A percentile compares a stretch with the other conserved stretches of the same genome.
Evolutionary conservation across 768 basidiomycete species (phyloP).

Genomic region (Lenzites betulinus): DNA sequence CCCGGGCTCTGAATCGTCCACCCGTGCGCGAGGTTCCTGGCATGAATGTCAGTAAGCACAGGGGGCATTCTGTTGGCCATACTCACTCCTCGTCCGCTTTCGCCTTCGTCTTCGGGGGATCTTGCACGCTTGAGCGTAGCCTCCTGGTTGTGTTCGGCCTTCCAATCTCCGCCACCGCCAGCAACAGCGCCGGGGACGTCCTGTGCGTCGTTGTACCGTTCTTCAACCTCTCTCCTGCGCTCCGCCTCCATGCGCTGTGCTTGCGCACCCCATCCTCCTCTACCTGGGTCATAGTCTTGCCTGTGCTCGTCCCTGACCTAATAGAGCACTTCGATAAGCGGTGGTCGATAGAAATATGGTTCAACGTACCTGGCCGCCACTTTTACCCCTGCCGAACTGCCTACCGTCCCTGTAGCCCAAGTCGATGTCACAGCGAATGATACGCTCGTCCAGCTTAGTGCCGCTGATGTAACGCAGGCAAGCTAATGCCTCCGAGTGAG

Average conservation of each 20-base stretch:
- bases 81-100: constrained; percentile 57
- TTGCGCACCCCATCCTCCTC: constrained; percentile 94
- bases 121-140: constrained; percentile 65
- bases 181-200: constrained; percentile 83
- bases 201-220: constrained; percentile 80
- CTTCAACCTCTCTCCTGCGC: constrained; percentile 79
- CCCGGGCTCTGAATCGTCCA: constrained; percentile 64
- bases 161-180: constrained; percentile 86
- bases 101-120: constrained; percentile 79
- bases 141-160: constrained; percentile 51
- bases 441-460: constrained; percentile 98
- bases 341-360: neutral
- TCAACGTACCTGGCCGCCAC: constrained; percentile 78
- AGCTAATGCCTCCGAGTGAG: constrained; percentile 89
- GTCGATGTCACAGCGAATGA: constrained; percentile 97
- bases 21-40: constrained; percentile 59
- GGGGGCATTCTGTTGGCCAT: neutral
- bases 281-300: constrained; percentile 94
- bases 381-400: constrained; percentile 97
- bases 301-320: constrained; percentile 91
- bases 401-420: constrained; percentile 95
- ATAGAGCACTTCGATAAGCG: constrained; percentile 12
- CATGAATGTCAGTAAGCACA: constrained; percentile 13
- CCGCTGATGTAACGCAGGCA: constrained; percentile 94
- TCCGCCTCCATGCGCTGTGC: constrained; percentile 74